Conservation (phyloP, 2,329 filamentous ascomycete genomes). For the Aspergillus niger region DNA sequence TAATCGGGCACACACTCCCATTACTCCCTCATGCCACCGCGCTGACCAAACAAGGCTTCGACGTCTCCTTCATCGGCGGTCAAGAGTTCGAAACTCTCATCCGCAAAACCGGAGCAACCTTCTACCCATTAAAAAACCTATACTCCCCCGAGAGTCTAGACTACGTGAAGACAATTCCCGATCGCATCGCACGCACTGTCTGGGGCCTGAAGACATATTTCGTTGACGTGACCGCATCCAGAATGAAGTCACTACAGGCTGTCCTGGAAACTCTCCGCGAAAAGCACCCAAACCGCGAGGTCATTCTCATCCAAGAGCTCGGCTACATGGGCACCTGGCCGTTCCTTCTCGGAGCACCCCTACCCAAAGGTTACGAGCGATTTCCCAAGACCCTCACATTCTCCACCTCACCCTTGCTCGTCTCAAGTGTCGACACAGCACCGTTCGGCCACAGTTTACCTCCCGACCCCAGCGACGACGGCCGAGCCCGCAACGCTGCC, state of each 20-base stretch:
- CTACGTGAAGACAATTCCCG: background rate
- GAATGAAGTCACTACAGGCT: background rate
- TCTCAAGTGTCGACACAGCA: constrained; percentile 7
- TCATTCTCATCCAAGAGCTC: constrained; percentile 6
- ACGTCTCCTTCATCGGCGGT: constrained; percentile 9
- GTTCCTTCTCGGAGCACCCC: constrained; percentile 2
- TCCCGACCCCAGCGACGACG: constrained; percentile 6
- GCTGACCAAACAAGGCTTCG: constrained; percentile 2
- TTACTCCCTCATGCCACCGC: constrained; percentile 3
- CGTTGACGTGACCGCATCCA: background rate
- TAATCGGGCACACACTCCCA: constrained; percentile 3
- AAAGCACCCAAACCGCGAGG: background rate
- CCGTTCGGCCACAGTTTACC: background rate
- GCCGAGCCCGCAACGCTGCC: constrained; percentile 5
- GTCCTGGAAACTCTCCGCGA: constrained; percentile 3
- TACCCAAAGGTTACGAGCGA: constrained; percentile 3
- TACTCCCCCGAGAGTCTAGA: background rate
- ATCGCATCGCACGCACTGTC: background rate
- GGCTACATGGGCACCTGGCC: background rate
- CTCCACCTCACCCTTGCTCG: background rate
- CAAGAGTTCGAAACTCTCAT: background rate
- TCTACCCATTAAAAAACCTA: background rate
- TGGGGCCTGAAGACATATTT: background rate
- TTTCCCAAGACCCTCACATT: constrained; percentile 1
- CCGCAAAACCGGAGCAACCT: constrained; percentile 5